A percentile compares a stretch with the other conserved stretches of the same genome.
Evolutionary conservation across 106 monocot species (phyloP).

Genomic region (Allium fistulosum): DNA sequence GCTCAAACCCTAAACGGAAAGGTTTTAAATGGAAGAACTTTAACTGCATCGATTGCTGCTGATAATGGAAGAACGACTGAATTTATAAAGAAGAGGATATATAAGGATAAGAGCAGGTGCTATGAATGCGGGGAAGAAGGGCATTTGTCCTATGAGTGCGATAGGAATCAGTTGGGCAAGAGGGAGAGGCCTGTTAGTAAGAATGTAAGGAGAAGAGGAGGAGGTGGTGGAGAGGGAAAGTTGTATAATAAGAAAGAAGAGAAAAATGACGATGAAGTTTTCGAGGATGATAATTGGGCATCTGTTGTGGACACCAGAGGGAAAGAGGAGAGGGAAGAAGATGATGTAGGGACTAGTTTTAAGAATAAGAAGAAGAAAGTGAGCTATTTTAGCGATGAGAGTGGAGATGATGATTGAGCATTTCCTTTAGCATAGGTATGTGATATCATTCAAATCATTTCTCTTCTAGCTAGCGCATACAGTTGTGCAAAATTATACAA

Average conservation of each 20-base stretch:
- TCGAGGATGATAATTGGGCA: slow-evolving; percentile 82
- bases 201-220: slow-evolving; percentile 23
- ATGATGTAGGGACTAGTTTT: slow-evolving; percentile 14
- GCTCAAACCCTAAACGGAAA: slow-evolving; percentile 52
- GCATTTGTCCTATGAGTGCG: slow-evolving; percentile 91
- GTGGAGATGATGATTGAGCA: slow-evolving; percentile 66
- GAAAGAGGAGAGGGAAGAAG: slow-evolving; percentile 45
- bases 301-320: slow-evolving; percentile 85
- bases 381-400: slow-evolving; percentile 97
- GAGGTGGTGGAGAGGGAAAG: not conserved
- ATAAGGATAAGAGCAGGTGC: slow-evolving; percentile 89
- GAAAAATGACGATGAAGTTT: slow-evolving; percentile 16
- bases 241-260: not conserved
- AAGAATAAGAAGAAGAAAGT: slow-evolving; percentile 39
- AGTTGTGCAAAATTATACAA: no score
- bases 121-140: slow-evolving; percentile 97
- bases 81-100: slow-evolving; percentile 76
- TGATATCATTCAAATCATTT: no score
- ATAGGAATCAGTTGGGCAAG: slow-evolving; percentile 66
- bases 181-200: slow-evolving; percentile 64
- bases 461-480: no score
- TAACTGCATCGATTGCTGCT: slow-evolving; percentile 74
- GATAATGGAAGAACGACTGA: slow-evolving; percentile 88
- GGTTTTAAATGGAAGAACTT: slow-evolving; percentile 76
- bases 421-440: no score